Base-by-base conservation (phyloP, 768 basidiomycete species). In the Gloeopeniophorella convolvens region DNA sequence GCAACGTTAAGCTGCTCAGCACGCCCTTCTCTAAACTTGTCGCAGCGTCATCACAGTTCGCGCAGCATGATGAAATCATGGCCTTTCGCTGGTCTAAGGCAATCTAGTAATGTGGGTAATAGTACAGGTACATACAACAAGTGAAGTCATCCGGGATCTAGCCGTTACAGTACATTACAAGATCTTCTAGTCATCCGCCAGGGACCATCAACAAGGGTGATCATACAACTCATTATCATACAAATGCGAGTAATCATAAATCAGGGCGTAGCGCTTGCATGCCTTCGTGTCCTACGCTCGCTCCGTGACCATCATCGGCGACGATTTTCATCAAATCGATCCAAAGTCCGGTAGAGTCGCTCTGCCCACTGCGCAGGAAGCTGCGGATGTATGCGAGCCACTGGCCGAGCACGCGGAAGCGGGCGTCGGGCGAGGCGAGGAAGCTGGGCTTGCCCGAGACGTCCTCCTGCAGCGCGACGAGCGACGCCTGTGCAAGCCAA, bases 401-500 rank as follows among this genome's bases (percentile, higher is more conserved):
- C 16, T 56, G 57, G 31, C 46, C 40, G 6, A 58, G 50, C 33
- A 58, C 54, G 15, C 50, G 54, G 50, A 44, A 47, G 32, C 57
- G 55, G 13, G 23, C 42, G n/a, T 56, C 54, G 8, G 57, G 55
- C 7, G 42, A 15, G 28, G 56, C 20, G 21, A 46, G 51, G 12
- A 45, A 36, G 13, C 40, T 61, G 57, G 42, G 55, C 65, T 34
- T 41, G 10, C 51, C 23, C 6, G 53, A 72, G 69, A 70, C 44
- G n/a, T 67, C 70, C 35, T 75, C 72, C 55, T 76, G 74, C 45
- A 70, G 62, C 13, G 71, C 72, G 34, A 72, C 54, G 26, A 77
- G 60, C 5, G 74, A 70, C 26, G 75, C 68, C 56, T 77, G 71
- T 9, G 72, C 76, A 9, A 80, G 70, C 77, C 77, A 79, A 52